Percentiles rank a stretch among this genome's conserved stretches.
phyloP scores from a whole-genome alignment of 495 filamentous ascomycete genomes.

The Aspergillus cavernicola region DNA sequence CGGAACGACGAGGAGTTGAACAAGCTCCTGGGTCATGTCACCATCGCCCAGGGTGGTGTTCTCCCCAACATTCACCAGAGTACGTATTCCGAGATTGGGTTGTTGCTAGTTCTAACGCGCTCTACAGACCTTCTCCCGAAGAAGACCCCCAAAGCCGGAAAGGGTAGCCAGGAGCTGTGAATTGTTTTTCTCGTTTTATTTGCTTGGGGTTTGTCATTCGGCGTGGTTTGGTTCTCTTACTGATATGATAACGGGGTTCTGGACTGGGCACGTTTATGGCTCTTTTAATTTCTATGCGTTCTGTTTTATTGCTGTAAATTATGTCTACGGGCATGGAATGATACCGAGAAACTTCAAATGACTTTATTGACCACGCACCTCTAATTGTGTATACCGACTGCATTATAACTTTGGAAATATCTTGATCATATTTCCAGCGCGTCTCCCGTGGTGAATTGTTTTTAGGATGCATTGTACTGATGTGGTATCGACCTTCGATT shows the following conservation, averaged over 20 bases:
- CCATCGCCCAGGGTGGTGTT: slow-evolving; percentile 99
- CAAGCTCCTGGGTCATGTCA: slow-evolving; percentile 98
- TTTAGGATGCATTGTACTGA: too few relatives aligned
- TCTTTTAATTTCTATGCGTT: slow-evolving; percentile 62
- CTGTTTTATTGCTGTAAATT: slow-evolving; percentile 90
- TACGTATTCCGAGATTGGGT: slow-evolving; percentile 47
- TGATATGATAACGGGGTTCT: slow-evolving; percentile 89
- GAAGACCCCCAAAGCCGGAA: slow-evolving; percentile 93
- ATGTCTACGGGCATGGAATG: slow-evolving; percentile 69
- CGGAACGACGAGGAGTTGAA: slow-evolving; percentile 99
- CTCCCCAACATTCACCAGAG: slow-evolving; percentile 98
- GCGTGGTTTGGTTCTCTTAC: slow-evolving; percentile 60
- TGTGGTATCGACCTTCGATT: not conserved
- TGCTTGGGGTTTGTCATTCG: slow-evolving; percentile 54
- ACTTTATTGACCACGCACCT: not conserved
- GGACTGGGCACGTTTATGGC: slow-evolving; percentile 72
- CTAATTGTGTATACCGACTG: not conserved
- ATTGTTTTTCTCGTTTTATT: slow-evolving; percentile 42
- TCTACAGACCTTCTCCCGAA: slow-evolving; percentile 86
- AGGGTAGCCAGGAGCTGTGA: slow-evolving; percentile 90
- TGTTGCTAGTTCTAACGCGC: slow-evolving; percentile 38
- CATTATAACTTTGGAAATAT: too few relatives aligned
- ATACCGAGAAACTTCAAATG: slow-evolving; percentile 35
- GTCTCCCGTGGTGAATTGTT: too few relatives aligned
- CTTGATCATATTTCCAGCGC: too few relatives aligned